phyloP scores from a whole-genome alignment of 176 grass and related monocot genomes.

The Oropetium thomaeum region DNA sequence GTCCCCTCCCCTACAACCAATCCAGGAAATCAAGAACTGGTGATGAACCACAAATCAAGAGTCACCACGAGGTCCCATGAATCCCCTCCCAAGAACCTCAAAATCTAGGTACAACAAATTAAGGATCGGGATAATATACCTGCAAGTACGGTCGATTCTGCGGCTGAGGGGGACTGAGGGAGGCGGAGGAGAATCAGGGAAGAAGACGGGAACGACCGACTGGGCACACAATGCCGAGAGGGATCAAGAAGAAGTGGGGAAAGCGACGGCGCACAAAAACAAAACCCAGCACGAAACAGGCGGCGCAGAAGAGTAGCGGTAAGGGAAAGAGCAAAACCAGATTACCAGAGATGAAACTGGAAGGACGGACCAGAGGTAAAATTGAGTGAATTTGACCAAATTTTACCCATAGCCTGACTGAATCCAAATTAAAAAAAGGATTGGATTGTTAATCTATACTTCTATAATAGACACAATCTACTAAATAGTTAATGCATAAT shows the following conservation, averaged over 20 bases:
- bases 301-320: not conserved
- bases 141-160: not conserved
- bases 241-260: not conserved
- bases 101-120: constrained; percentile 15
- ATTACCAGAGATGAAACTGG: not conserved
- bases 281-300: constrained; percentile 22
- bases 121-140: not conserved
- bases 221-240: not conserved
- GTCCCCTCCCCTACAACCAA: constrained; percentile 1
- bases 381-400: not conserved
- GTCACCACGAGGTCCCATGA: too few relatives aligned
- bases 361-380: not conserved
- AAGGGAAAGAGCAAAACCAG: not conserved
- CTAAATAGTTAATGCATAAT: too few relatives aligned
- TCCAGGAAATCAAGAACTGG: constrained; percentile 30
- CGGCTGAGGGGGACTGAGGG: not conserved
- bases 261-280: constrained; percentile 7
- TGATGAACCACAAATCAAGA: not conserved
- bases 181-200: not conserved
- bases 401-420: not conserved
- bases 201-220: not conserved
- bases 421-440: not conserved
- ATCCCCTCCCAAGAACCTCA: not conserved
- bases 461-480: too few relatives aligned
- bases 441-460: not conserved